Base-by-base conservation (phyloP, 2,329 filamentous ascomycete species). In the Clarireedia monteithiana region DNA sequence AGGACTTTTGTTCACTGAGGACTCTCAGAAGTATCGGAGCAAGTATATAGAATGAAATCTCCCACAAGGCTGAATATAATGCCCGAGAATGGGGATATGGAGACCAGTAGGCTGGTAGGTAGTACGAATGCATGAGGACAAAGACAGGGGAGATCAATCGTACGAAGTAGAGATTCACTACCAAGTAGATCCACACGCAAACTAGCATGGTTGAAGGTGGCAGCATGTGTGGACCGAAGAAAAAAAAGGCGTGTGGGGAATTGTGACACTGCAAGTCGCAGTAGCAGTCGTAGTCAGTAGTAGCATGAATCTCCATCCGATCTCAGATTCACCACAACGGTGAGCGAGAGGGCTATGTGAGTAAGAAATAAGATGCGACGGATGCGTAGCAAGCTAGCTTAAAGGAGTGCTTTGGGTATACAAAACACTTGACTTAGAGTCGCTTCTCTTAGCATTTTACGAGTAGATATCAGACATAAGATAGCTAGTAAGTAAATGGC, bases 241-340 rank as follows among this genome's bases (percentile, higher is more conserved):
- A 45, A 45, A 45, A 50, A 50, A 36, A 24, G 17, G 38, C 36
- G 46, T 55, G 52, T 50, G 46, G 52, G 52, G 52, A 55, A 48
- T 7, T 20, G 42, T 45, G 15, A 42, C 9, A 42, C 39, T 42
- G 30, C 30, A 34, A 34, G 30, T 34, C 30, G 30, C 10, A 34
- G 30, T 34, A 34, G 30, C 30, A 34, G 9, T 34, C 14, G 30
- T 5, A 34, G 30, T 20, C 30, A 34, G 12, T 34, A 14, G 9
- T 34, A 34, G 30, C 30, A 34, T 34, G 30, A 34, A 34, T 34
- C 30, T 34, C 12, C 10, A 34, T 34, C 30, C 30, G 20, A 46
- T 30, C 24, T 34, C 50, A 7, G 48, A 48, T 30, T 30, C 23
- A 27, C 27, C 44, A 34, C 30, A 34, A 34, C 30, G 30, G 30